Percentiles rank a stretch among this genome's conserved stretches.
Conservation (phyloP, 768 basidiomycete genomes). For the Tylopilus cervinicoccineus region DNA sequence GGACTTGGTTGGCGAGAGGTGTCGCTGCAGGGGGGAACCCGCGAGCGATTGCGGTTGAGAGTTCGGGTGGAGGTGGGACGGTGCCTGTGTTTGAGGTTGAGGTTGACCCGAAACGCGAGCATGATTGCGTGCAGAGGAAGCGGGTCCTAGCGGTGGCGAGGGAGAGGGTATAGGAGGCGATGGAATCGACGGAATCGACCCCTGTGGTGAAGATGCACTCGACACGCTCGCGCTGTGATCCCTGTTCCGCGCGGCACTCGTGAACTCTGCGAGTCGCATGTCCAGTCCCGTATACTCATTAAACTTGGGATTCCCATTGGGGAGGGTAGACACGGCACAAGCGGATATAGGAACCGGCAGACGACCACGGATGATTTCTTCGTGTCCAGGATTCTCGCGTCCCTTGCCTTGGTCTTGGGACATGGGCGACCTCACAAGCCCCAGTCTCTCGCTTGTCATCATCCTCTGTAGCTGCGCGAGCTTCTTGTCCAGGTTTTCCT, state of each 20-base stretch:
- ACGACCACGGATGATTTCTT: conserved; percentile 43
- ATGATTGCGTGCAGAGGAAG: conserved; percentile 23
- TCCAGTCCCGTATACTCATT: conserved; percentile 24
- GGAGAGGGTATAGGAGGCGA: conserved; percentile 62
- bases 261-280: conserved; percentile 35
- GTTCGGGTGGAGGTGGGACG: conserved; percentile 8
- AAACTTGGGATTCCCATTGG: conserved; percentile 3
- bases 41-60: conserved; percentile 17
- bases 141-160: conserved; percentile 20
- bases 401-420: conserved; percentile 37
- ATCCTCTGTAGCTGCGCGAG: conserved; percentile 63
- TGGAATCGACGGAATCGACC: conserved; percentile 79
- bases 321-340: conserved; percentile 1
- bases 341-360: conserved; percentile 19
- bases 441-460: conserved; percentile 72
- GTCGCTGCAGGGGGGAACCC: conserved; percentile 42
- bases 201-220: conserved; percentile 67
- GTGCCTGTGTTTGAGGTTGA: conserved; percentile 4
- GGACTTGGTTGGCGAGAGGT: conserved; percentile 52
- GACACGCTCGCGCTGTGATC: conserved; percentile 71
- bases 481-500: conserved; percentile 63
- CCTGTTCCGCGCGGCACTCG: conserved; percentile 36
- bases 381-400: conserved; percentile 16
- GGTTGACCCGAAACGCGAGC: conserved; percentile 1
- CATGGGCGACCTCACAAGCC: conserved; percentile 48